These are phyloP conservation scores for Lentinula sp. DNA, from an alignment of 768 basidiomycete genomes.

Conservation along the genomic window DNA sequence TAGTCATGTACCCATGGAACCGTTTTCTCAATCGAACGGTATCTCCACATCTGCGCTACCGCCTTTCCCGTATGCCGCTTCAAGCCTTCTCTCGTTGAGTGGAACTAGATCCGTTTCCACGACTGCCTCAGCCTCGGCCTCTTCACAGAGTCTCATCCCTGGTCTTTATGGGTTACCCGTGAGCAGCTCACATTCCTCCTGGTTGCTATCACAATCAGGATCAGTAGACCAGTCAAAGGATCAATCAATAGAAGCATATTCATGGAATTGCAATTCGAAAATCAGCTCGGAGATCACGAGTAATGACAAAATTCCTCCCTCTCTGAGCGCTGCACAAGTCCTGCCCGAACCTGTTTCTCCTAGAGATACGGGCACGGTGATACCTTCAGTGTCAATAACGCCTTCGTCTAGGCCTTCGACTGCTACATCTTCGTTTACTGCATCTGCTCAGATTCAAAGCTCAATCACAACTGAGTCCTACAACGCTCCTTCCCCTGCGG, in stretches of 20 bases:
- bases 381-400: background rate
- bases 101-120: background rate
- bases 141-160: background rate
- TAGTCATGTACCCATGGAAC: background rate
- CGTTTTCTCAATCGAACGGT: background rate
- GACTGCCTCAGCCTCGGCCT: background rate
- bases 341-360: background rate
- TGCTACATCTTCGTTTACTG: constrained; percentile 6
- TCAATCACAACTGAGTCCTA: no score
- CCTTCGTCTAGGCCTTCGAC: constrained; percentile 8
- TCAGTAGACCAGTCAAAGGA: background rate
- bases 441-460: background rate
- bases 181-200: constrained; percentile 1
- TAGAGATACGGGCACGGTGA: background rate
- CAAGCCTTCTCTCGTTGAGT: background rate
- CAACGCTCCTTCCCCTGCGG: no score
- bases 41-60: background rate
- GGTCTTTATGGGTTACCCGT: background rate
- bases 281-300: background rate
- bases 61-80: background rate
- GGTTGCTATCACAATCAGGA: background rate
- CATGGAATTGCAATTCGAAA: background rate
- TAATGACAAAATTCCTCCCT: background rate
- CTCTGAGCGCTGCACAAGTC: background rate
- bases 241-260: background rate